A percentile compares a stretch with the other conserved stretches of the same genome.
These are phyloP conservation scores for Vanderwaltozyma verrucispora DNA, from an alignment of 805 yeast species.

Conservation along the genomic window DNA sequence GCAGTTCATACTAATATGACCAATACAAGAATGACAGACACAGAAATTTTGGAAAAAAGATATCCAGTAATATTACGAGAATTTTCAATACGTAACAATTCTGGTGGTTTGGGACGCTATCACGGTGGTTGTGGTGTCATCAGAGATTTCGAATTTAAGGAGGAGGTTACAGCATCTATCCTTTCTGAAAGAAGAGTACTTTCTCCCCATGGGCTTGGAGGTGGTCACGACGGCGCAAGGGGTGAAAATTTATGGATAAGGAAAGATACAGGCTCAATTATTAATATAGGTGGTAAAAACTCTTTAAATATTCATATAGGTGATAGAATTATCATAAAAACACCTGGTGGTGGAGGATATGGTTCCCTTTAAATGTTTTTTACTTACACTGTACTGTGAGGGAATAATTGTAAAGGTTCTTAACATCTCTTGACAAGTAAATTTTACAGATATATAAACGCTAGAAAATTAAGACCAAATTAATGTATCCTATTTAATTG, in stretches of 20 bases:
- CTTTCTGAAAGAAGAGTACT: conserved; percentile 75
- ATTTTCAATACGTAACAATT: conserved; percentile 55
- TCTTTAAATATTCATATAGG: conserved; percentile 48
- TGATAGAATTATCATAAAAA: conserved; percentile 54
- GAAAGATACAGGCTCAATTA: conserved; percentile 22
- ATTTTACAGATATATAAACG: no score
- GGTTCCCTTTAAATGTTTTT: no score
- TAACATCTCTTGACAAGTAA: no score
- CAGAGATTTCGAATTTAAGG: conserved; percentile 73
- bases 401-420: no score
- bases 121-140: conserved; percentile 81
- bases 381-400: no score
- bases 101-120: conserved; percentile 73
- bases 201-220: conserved; percentile 79
- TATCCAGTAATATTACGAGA: conserved; percentile 74
- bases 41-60: conserved; percentile 78
- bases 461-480: no score
- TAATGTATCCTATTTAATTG: no score
- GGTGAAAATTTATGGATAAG: conserved; percentile 57
- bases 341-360: conserved; percentile 87
- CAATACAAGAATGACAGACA: conserved; percentile 85
- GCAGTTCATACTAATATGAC: conserved; percentile 96
- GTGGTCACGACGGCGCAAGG: conserved; percentile 66
- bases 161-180: conserved; percentile 65
- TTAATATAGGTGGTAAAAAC: conserved; percentile 63